Base-by-base conservation (phyloP, 371 early-diverging fungal genomes). In the Lichtheimia ramosa region DNA sequence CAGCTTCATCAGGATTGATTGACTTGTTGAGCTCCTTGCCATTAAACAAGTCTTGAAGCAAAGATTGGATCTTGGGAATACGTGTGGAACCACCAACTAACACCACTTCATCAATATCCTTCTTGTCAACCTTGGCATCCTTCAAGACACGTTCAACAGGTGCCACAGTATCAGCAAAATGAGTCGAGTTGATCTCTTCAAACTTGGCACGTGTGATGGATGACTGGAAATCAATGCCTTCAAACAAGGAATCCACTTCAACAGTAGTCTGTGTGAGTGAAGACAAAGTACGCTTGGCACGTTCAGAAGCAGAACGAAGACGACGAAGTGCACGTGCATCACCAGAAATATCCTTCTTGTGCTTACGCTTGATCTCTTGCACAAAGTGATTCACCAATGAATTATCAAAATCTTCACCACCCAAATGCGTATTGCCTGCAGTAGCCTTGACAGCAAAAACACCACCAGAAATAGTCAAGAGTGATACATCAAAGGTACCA, bases 21-120 rank as follows among this genome's bases (percentile, higher is more conserved):
- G 91, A 89, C 84, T 92, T 89, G 90, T 89, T 87, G 64, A 88
- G 89, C 81, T 88, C 84, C 80, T 91, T 92, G 61, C 91, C 92
- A 70, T 91, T 87, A 74, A 97, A 97, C 81, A 88, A 89, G 78
- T 98, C 98, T 23, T 91, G 88, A 64, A 99, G 89, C 66, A 99
- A 88, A 83, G 96, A 90, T 81, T 96, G 97, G 75, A 99, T 93
- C 91, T 96, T 98, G 86, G 99, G 99, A 81, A 99, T 99, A 90
- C 99, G 98, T 64, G 99, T 98, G 71, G 98, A 97, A 71, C 99
- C 99, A 81, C 99, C 99, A 66, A 99, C 99, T 43, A 99, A 84
- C 66, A 99, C 96, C 70, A 99, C 96, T 71, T 98, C 96, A 70
- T 96, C 81, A 67, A 99, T 93, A 57, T 83, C 68, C 69, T 82